phyloP scores from a whole-genome alignment of 2,329 filamentous ascomycete species.

The Colletotrichum noveboracense region DNA sequence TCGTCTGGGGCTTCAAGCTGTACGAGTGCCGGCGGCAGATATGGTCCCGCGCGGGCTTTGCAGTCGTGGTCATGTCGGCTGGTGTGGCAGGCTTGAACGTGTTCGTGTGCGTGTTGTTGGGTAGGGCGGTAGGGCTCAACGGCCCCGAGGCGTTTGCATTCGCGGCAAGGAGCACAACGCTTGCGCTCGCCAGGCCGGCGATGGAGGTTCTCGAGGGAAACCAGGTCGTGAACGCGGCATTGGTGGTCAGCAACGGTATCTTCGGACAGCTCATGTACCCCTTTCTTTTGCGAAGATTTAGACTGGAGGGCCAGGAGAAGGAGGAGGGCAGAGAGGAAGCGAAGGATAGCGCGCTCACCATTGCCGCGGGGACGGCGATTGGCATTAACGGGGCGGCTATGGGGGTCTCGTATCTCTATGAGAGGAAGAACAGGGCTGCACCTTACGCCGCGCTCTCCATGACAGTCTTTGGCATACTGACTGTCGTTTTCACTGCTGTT shows the following conservation, averaged over 20 bases:
- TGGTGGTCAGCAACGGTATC: constrained; percentile 59
- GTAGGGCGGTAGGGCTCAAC: constrained; percentile 39
- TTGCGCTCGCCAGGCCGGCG: constrained; percentile 54
- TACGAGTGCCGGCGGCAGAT: constrained; percentile 54
- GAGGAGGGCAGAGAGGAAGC: neutral
- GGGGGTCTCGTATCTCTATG: constrained; percentile 63
- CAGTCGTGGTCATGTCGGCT: constrained; percentile 41
- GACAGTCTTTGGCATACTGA: constrained; percentile 62
- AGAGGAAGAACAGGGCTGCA: constrained; percentile 55
- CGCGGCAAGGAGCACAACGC: constrained; percentile 54
- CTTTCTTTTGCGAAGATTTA: constrained; percentile 33
- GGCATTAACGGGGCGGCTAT: constrained; percentile 66
- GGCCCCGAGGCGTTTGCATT: constrained; percentile 46
- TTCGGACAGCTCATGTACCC: constrained; percentile 46
- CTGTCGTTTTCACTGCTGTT: constrained; percentile 58
- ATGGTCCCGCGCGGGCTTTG: constrained; percentile 45
- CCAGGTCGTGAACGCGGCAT: constrained; percentile 50
- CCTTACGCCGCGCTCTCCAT: constrained; percentile 63
- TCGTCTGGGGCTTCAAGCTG: constrained; percentile 59
- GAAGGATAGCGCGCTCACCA: constrained; percentile 34
- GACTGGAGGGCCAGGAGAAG: constrained; percentile 24
- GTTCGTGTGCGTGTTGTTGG: constrained; percentile 43
- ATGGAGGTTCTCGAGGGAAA: constrained; percentile 51
- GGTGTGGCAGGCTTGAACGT: constrained; percentile 46
- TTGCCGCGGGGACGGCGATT: constrained; percentile 57